phyloP scores from a whole-genome alignment of 257 asterid species.

The Ilex asprella region DNA sequence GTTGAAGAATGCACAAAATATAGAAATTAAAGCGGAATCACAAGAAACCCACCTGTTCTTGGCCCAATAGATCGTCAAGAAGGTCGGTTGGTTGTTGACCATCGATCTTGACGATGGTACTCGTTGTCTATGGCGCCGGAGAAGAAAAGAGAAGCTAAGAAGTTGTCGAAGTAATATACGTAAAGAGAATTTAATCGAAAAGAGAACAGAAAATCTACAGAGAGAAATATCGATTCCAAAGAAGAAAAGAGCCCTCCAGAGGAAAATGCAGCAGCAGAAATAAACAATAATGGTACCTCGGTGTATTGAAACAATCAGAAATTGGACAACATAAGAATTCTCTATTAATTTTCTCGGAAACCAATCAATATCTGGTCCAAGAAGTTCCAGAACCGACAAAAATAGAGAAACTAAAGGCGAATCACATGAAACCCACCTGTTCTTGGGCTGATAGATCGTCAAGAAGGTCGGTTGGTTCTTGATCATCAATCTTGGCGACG shows the following conservation, averaged over 20 bases:
- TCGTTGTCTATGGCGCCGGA: conserved; percentile 8
- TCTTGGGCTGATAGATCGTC: conserved; percentile 31
- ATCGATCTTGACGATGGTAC: conserved; percentile 32
- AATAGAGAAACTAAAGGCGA: no score
- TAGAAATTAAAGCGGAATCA: not conserved
- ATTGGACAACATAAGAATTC: not conserved
- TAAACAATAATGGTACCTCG: no score
- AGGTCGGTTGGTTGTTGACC: not conserved
- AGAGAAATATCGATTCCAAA: no score
- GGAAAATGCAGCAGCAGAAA: no score
- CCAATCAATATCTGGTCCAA: not conserved
- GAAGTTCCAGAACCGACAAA: not conserved
- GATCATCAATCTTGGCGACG: conserved; percentile 25
- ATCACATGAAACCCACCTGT: conserved; percentile 25
- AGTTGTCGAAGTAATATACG: no score
- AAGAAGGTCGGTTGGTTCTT: conserved; percentile 14
- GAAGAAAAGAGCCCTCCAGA: no score
- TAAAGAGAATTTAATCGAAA: no score
- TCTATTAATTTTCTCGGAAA: not conserved
- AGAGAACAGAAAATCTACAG: no score
- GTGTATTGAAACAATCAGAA: no score
- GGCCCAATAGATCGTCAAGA: conserved; percentile 8
- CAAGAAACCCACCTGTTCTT: conserved; percentile 28
- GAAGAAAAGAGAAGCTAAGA: not conserved
- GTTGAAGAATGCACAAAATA: not conserved